These are phyloP conservation scores for Ganoderma leucocontextum DNA, from an alignment of 1,284 basidiomycete species.

Conservation along the genomic window DNA sequence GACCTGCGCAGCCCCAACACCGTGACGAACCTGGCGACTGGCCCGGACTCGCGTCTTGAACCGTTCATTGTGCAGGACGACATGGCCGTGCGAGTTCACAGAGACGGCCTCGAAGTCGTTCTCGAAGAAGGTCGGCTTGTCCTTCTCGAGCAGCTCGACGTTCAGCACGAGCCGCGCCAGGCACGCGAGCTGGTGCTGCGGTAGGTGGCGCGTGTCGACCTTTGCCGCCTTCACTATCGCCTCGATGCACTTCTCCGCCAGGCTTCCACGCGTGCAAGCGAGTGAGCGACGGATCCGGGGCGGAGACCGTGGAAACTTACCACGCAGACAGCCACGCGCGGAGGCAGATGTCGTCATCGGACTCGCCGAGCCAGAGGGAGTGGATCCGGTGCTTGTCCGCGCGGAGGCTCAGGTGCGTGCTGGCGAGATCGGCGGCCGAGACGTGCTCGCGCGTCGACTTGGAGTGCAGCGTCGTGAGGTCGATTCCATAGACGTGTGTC, in stretches of 20 bases:
- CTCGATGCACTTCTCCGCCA: neutral
- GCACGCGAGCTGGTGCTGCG: conserved; percentile 26
- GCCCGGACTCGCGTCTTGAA: conserved; percentile 36
- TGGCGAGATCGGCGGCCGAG: conserved; percentile 3
- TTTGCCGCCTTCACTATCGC: neutral
- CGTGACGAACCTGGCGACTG: conserved; percentile 27
- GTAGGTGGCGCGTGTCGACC: conserved; percentile 14
- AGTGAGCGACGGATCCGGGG: too few species aligned
- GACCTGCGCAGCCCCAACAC: too few species aligned
- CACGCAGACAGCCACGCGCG: conserved; percentile 22
- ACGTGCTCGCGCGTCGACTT: neutral
- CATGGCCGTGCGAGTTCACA: conserved; percentile 13
- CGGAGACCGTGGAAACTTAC: conserved; percentile 8
- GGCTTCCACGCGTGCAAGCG: neutral
- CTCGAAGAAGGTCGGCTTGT: conserved; percentile 37
- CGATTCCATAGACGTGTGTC: conserved; percentile 13
- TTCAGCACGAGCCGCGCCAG: conserved; percentile 34
- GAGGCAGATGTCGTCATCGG: conserved; percentile 21
- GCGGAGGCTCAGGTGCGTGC: neutral
- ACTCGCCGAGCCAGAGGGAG: conserved; percentile 14
- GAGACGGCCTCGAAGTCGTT: conserved; percentile 36
- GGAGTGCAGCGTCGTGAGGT: conserved; percentile 13
- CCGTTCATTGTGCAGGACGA: conserved; percentile 31
- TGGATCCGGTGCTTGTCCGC: conserved; percentile 12
- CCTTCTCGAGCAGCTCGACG: conserved; percentile 31